Evolutionary conservation across 352 stramenopile genomes (phyloP).

Genomic region (Phytophthora ramorum): DNA sequence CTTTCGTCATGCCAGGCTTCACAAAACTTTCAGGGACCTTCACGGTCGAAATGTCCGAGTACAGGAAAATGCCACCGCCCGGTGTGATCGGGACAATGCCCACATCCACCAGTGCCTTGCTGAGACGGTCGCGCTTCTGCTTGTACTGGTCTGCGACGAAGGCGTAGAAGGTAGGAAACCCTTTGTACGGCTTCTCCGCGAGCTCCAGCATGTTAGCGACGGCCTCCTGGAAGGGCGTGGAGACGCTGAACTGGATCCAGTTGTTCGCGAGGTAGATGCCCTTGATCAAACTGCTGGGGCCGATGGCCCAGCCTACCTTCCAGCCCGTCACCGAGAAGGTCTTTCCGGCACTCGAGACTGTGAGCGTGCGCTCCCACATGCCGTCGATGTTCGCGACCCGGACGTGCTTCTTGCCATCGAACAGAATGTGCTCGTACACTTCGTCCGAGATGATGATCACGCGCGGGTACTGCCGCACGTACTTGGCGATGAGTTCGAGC

Average conservation of each 20-base stretch:
- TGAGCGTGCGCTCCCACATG: constrained; percentile 89
- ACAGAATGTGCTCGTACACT: constrained; percentile 98
- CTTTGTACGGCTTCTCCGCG: constrained; percentile 73
- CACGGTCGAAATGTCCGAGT: constrained; percentile 80
- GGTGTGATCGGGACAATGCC: constrained; percentile 72
- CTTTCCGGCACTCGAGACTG: constrained; percentile 92
- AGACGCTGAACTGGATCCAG: constrained; percentile 89
- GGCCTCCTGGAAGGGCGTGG: constrained; percentile 87
- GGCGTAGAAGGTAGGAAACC: constrained; percentile 79
- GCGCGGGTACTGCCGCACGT: constrained; percentile 82
- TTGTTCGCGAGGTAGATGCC: constrained; percentile 85
- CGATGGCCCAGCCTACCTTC: constrained; percentile 94
- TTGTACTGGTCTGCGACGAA: constrained; percentile 81
- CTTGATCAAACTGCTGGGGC: constrained; percentile 75
- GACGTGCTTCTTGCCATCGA: constrained; percentile 75
- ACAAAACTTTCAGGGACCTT: constrained; percentile 62
- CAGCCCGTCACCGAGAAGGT: constrained; percentile 94
- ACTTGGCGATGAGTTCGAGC: constrained; percentile 93
- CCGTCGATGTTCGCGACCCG: constrained; percentile 81
- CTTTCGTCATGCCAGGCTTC: constrained; percentile 60
- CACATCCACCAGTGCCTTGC: constrained; percentile 53
- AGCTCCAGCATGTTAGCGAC: constrained; percentile 82
- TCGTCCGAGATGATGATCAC: constrained; percentile 97
- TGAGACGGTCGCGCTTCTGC: constrained; percentile 75
- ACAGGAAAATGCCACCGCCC: constrained; percentile 81